A percentile compares a stretch with the other conserved stretches of the same genome.
These are phyloP conservation scores for Solanum sejunctum DNA, from an alignment of 257 asterid genomes.

Conservation along the genomic window DNA sequence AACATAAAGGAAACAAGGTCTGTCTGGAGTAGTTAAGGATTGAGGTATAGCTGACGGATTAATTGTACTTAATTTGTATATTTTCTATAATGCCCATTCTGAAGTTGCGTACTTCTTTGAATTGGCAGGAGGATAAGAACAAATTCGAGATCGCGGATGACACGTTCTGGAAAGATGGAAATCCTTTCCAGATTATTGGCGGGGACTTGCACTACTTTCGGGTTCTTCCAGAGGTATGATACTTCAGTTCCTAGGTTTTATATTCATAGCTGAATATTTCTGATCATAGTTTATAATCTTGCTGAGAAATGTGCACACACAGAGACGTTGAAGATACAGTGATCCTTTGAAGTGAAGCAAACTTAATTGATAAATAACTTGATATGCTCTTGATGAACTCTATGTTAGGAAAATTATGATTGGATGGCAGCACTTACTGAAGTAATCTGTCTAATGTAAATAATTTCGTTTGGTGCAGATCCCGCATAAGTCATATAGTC, in stretches of 20 bases:
- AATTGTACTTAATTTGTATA: background rate
- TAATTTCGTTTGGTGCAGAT: background rate
- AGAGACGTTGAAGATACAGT: background rate
- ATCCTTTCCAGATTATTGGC: slow-evolving; percentile 76
- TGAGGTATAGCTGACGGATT: background rate
- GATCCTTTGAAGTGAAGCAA: background rate
- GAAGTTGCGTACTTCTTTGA: background rate
- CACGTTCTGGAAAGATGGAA: slow-evolving; percentile 83
- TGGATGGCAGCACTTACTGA: background rate
- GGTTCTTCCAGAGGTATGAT: slow-evolving; percentile 90
- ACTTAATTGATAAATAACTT: background rate
- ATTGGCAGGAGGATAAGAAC: slow-evolving; percentile 28
- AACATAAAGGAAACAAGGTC: background rate
- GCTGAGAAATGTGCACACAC: background rate
- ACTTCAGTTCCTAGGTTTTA: background rate
- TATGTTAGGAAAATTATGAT: background rate
- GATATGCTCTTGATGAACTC: background rate
- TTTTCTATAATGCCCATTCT: background rate
- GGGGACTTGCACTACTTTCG: slow-evolving; percentile 93
- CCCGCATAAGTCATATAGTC: background rate
- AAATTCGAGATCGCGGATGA: slow-evolving; percentile 69
- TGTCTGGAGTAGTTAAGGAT: background rate
- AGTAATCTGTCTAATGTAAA: background rate
- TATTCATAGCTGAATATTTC: background rate
- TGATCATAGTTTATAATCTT: background rate